Evolutionary conservation across 2,329 filamentous ascomycete genomes (phyloP), one percentile per base, ranked within the genome.

Genomic region (Aspergillus ruber): DNA sequence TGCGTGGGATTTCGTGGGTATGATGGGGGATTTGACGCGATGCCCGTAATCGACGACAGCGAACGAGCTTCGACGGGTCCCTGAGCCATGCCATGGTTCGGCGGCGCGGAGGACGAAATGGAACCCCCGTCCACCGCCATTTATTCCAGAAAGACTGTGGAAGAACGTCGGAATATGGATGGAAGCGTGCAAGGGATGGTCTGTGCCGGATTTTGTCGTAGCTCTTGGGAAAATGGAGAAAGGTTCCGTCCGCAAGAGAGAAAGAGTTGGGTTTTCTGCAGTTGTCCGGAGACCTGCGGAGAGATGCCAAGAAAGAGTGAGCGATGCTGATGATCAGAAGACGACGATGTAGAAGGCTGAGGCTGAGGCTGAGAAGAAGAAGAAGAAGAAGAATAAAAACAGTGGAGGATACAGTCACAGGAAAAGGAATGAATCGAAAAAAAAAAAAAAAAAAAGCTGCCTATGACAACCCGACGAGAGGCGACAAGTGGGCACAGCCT

Each of bases 1-100:
- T 85, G 83, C 3, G 83, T 81, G 4, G 88, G 86, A 62, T 88
- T 88, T 60, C 85, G 80, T 43, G 89, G 88, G 66, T 95, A 93
- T 58, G 84, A 80, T 42, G 93, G 91, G 38, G 91, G 93, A 60
- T 95, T 89, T 44, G 86, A 80, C 53, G 93, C 91, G 53, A 96
- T 80, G 38, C 80, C 74, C 55, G 88, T 93, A 54, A 98, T 78
- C 45, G 82, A 78, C 45, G 86, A 86, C 40, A 97, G 75, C 41
- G 91, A 97, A 59, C 80, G 83, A 56, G 91, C 93, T 75, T 95
- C 87, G 59, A 93, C 76, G 36, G 67, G 66, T 43, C 57, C 59
- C 44, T 58, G 59, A 18, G 36, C 17, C 36, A 39, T 39, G 35
- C 35, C 36, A 32, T 45, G 49, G 49, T 50, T 48, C 47, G 50